Evolutionary conservation across 1,284 basidiomycete genomes (phyloP), one percentile per base, ranked within the genome.

Genomic region (Leccinum proliferum): DNA sequence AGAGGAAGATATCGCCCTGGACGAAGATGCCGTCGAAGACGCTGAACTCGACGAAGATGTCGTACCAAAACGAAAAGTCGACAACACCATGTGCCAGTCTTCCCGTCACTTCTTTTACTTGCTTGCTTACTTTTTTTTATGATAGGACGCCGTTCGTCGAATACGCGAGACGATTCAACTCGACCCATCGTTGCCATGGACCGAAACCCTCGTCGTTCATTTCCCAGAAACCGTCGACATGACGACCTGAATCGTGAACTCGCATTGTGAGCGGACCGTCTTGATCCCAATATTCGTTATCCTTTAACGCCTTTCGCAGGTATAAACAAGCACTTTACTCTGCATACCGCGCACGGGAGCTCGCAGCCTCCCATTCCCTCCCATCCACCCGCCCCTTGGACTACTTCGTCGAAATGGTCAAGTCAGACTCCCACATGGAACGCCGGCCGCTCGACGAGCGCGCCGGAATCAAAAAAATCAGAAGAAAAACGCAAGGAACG

Each of bases 371-470:
- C 70, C 85, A 89, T 67, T 82, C 85, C 55, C 83, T 96, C 66
- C 89, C 94, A 1, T 99, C 98, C 77, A 89, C 91, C 10, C 89
- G 97, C n/a, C 96, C 96, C 0, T 70, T 84, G 1, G 96, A 99
- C 78, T 99, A 95, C 76, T 99, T 98, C 71, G 96, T 96, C 21
- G 96, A 99, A 79, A 99, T 99, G 96, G 91, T 98, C 70, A 99
- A 99, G 79, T 90, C 89, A 32, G 97, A 99, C 72, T 83, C 93
- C 25, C 97, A 99, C 78, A 99, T 99, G 97, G 95, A 98, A 75
- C 88, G 94, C 70, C 87, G 91, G 39, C 79, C 98, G 39, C 83
- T 99, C 32, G 93, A 98, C 75, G 96, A 99, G 75, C 79, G 82
- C 34, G 92, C 94, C 3, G 83, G 85, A 2, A 95, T 98, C 72